Evolutionary conservation across 768 basidiomycete species (phyloP).

Genomic region (Gyrodon lividus): DNA sequence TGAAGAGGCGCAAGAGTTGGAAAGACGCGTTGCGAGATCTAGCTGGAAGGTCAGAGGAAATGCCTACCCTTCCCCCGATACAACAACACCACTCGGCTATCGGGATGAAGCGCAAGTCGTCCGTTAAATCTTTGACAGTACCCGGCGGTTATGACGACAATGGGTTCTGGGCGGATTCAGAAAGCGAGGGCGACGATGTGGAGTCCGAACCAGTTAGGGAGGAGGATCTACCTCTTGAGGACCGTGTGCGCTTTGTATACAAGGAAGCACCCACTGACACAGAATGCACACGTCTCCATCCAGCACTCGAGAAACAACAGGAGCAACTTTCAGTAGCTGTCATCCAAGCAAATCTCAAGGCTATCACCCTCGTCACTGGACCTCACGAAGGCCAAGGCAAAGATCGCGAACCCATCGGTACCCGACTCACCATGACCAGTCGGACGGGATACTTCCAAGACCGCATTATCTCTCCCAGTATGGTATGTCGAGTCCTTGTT

Average conservation of each 20-base stretch:
- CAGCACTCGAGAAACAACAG: conserved; percentile 47
- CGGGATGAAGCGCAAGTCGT: conserved; percentile 29
- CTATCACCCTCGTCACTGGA: conserved; percentile 35
- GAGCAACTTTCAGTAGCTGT: conserved; percentile 51
- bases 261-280: conserved; percentile 16
- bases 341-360: conserved; percentile 48
- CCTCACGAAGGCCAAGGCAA: conserved; percentile 32
- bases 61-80: conserved; percentile 7
- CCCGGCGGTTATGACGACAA: conserved; percentile 38
- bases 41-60: conserved; percentile 38
- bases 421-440: conserved; percentile 92
- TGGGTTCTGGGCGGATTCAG: conserved; percentile 53
- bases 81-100: conserved; percentile 17
- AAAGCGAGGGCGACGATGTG: conserved; percentile 47
- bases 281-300: conserved; percentile 11
- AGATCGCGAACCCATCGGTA: conserved; percentile 69
- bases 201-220: conserved; percentile 52
- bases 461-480: conserved; percentile 88
- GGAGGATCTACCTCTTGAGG: conserved; percentile 72
- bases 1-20: conserved; percentile 59
- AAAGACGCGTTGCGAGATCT: conserved; percentile 55
- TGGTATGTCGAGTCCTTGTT: conserved; percentile 58
- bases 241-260: conserved; percentile 66
- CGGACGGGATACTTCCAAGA: conserved; percentile 93
- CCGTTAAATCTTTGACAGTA: conserved; percentile 22